Evolutionary conservation across 2,329 filamentous ascomycete species (phyloP).

Genomic region (Fusarium liriodendri): DNA sequence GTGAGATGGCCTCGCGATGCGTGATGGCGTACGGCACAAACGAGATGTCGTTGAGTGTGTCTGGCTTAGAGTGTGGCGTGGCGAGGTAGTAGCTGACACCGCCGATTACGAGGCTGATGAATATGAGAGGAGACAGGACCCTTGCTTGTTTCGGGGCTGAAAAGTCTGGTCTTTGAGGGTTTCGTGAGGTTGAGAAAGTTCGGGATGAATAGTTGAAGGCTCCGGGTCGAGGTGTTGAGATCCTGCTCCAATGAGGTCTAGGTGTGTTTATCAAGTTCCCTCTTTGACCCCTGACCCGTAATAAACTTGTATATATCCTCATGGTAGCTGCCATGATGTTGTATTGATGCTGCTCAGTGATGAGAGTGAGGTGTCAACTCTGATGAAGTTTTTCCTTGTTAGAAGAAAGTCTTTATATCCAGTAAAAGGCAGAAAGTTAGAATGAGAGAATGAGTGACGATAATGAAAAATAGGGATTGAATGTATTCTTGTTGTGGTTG

Average conservation of each 20-base stretch:
- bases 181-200: constrained; percentile 1
- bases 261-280: not conserved
- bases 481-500: not conserved
- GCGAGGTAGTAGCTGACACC: constrained; percentile 42
- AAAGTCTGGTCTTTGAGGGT: constrained; percentile 50
- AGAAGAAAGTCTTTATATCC: not conserved
- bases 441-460: not conserved
- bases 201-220: not conserved
- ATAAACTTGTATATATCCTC: constrained; percentile 6
- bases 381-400: not conserved
- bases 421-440: not conserved
- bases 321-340: constrained; percentile 2
- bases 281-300: not conserved
- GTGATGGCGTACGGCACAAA: constrained; percentile 77
- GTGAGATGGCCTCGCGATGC: constrained; percentile 70
- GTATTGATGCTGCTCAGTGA: not conserved
- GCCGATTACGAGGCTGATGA: constrained; percentile 37
- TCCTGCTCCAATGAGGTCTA: not conserved
- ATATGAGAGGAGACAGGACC: constrained; percentile 35
- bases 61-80: constrained; percentile 36
- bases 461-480: not conserved
- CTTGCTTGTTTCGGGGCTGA: constrained; percentile 54
- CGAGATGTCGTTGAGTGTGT: constrained; percentile 64
- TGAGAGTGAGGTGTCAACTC: not conserved
- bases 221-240: not conserved